Percentiles rank a stretch among this genome's conserved stretches.
phyloP scores from a whole-genome alignment of 352 stramenopile species.

The Pythium chondricola region DNA sequence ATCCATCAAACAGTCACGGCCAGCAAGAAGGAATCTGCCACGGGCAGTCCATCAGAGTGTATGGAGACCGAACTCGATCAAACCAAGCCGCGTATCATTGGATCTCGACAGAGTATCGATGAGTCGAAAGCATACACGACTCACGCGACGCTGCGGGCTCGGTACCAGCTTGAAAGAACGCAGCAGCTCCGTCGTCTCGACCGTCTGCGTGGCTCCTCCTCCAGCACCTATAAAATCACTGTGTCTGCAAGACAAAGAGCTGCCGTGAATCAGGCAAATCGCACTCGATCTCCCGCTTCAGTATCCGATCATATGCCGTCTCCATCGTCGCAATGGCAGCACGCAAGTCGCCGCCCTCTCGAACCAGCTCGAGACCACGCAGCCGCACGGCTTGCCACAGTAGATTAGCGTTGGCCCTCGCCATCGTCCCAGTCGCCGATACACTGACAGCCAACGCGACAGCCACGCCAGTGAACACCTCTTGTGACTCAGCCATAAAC shows the following conservation, averaged over 20 bases:
- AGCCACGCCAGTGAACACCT: constrained; percentile 1
- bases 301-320: constrained; percentile 4
- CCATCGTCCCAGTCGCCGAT: neutral
- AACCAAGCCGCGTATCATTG: too few species aligned
- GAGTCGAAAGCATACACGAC: too few species aligned
- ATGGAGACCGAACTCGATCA: too few species aligned
- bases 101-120: too few species aligned
- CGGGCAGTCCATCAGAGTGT: too few species aligned
- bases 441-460: neutral
- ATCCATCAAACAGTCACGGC: too few species aligned
- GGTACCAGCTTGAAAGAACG: constrained; percentile 3
- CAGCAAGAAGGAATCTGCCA: too few species aligned
- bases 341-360: neutral
- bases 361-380: constrained; percentile 15
- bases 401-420: too few species aligned
- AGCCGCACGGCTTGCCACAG: constrained; percentile 18
- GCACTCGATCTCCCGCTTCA: constrained; percentile 5
- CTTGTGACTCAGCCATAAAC: constrained; percentile 11
- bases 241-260: constrained; percentile 9
- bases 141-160: constrained; percentile 1
- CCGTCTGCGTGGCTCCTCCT: neutral
- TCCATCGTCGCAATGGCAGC: constrained; percentile 5
- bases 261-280: neutral
- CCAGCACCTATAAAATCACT: neutral
- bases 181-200: constrained; percentile 5